A percentile compares a stretch with the other conserved stretches of the same genome.
phyloP scores from a whole-genome alignment of 805 yeast genomes.

The Saturnispora ahearnii region DNA sequence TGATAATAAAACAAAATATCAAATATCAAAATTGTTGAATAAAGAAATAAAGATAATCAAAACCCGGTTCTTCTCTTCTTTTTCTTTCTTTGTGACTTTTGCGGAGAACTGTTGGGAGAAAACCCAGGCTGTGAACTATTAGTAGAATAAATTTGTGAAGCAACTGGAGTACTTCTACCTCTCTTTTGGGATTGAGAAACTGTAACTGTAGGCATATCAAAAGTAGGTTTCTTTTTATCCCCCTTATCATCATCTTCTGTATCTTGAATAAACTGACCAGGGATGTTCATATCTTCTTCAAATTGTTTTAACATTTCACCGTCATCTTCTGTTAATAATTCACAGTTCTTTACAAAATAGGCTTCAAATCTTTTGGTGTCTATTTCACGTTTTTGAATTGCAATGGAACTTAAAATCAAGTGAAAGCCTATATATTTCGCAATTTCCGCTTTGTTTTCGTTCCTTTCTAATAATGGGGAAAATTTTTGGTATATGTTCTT shows the following conservation, averaged over 20 bases:
- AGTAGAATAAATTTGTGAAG: conserved; percentile 3
- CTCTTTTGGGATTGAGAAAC: conserved; percentile 3
- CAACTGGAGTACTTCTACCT: neutral
- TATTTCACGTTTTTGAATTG: conserved; percentile 3
- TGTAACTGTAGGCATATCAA: neutral
- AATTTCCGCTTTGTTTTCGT: neutral
- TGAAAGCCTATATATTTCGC: conserved; percentile 7
- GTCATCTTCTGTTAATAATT: conserved; percentile 7
- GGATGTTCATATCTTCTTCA: conserved; percentile 11
- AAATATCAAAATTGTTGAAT: neutral
- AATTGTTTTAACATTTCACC: conserved; percentile 8
- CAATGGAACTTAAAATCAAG: conserved; percentile 7
- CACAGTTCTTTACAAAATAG: neutral
- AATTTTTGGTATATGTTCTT: neutral
- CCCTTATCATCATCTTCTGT: conserved; percentile 5
- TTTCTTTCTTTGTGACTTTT: conserved; percentile 3
- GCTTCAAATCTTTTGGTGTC: neutral
- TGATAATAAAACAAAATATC: neutral
- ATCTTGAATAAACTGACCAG: conserved; percentile 5
- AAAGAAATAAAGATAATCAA: neutral
- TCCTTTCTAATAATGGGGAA: neutral
- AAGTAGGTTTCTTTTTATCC: neutral
- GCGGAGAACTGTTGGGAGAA: neutral
- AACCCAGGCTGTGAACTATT: conserved; percentile 4
- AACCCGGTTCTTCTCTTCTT: conserved; percentile 5